Evolutionary conservation across 2,329 filamentous ascomycete genomes (phyloP).

Genomic region (Fusarium foetens): DNA sequence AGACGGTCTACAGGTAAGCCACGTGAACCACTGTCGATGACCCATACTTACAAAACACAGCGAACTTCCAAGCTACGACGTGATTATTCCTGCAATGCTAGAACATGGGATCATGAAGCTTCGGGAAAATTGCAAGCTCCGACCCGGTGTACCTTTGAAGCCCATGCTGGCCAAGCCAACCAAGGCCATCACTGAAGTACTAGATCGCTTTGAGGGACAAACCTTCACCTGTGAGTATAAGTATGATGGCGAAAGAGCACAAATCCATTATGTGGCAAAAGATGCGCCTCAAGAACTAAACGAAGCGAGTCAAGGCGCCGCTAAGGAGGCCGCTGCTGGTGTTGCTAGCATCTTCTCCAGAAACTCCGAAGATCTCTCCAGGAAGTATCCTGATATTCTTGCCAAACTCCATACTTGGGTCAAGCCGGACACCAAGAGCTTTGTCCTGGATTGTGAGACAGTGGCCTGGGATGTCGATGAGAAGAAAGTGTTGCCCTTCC

Average conservation of each 20-base stretch:
- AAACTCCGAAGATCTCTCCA: slow-evolving; percentile 96
- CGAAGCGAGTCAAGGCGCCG: slow-evolving; percentile 67
- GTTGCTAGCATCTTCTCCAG: slow-evolving; percentile 95
- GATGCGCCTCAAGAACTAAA: slow-evolving; percentile 77
- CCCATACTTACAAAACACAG: slow-evolving; percentile 61
- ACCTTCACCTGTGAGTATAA: slow-evolving; percentile 99
- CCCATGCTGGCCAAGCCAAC: slow-evolving; percentile 99
- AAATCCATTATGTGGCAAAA: slow-evolving; percentile 95
- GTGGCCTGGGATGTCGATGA: slow-evolving; percentile 95
- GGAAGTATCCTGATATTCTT: slow-evolving; percentile 97
- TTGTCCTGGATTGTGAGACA: slow-evolving; percentile 98
- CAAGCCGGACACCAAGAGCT: slow-evolving; percentile 88
- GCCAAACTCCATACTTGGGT: slow-evolving; percentile 90
- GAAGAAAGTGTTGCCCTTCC: slow-evolving; percentile 97
- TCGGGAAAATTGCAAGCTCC: slow-evolving; percentile 86
- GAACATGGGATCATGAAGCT: slow-evolving; percentile 87
- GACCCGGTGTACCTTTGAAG: slow-evolving; percentile 93
- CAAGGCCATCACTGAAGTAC: slow-evolving; percentile 96
- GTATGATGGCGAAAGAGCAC: slow-evolving; percentile 97
- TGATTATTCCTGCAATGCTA: slow-evolving; percentile 90
- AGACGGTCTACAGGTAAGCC: slow-evolving; percentile 84
- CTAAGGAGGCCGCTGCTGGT: slow-evolving; percentile 75
- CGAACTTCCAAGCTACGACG: slow-evolving; percentile 93
- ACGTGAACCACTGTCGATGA: background rate
- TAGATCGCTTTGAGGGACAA: slow-evolving; percentile 95